Conservation (phyloP, 768 basidiomycete species). For the Pleurotus citrinopileatus region DNA sequence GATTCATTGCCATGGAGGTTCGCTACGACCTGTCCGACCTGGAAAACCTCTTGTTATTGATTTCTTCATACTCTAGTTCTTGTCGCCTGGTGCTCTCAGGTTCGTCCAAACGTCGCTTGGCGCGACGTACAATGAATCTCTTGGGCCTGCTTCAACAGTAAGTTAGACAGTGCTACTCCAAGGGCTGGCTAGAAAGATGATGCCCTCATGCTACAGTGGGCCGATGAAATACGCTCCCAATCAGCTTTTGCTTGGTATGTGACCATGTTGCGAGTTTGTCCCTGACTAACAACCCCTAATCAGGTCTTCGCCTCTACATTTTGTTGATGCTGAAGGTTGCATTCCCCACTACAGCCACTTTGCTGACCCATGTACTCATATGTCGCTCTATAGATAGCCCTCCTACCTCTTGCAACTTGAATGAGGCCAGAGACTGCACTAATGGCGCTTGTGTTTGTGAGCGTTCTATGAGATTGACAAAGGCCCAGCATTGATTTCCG, state of each 20-base stretch:
- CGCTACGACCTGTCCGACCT: not conserved
- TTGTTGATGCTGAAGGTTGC: conserved; percentile 46
- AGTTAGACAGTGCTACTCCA: conserved; percentile 7
- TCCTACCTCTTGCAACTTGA: conserved; percentile 47
- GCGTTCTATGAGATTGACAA: conserved; percentile 26
- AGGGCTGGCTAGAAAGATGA: not conserved
- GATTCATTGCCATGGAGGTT: conserved; percentile 42
- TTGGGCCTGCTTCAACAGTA: conserved; percentile 49
- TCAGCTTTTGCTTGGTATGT: conserved; percentile 34
- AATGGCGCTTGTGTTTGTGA: conserved; percentile 35
- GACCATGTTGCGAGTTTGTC: not conserved
- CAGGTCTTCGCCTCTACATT: conserved; percentile 44
- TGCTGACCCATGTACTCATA: not conserved
- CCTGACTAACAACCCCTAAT: not conserved
- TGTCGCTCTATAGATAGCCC: conserved; percentile 31
- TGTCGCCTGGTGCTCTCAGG: conserved; percentile 42
- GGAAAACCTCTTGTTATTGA: not conserved
- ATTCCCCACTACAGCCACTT: conserved; percentile 10
- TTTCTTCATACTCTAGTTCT: conserved; percentile 32
- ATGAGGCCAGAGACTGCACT: conserved; percentile 43
- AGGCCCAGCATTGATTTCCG: conserved; percentile 10
- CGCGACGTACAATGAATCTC: conserved; percentile 37
- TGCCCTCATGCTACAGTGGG: conserved; percentile 38
- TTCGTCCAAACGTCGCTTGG: conserved; percentile 46
- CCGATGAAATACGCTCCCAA: conserved; percentile 43